Evolutionary conservation across 805 yeast species (phyloP), one percentile per base, ranked within the genome.

Genomic region (Starmerella powellii): DNA sequence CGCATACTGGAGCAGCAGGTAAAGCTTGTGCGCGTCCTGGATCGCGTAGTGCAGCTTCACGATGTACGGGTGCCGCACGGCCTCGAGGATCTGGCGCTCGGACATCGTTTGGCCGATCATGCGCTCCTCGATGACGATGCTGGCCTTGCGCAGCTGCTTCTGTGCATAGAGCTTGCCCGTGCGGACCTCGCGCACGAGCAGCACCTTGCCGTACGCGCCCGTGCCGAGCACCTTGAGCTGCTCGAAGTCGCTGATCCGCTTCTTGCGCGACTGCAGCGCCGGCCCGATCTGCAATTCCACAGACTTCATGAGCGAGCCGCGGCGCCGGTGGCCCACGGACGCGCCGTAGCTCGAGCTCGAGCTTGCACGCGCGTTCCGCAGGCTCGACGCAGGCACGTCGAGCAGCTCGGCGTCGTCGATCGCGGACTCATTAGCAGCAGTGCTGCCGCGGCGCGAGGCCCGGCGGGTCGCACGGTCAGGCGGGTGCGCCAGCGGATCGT

Each of bases 191-290:
- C 75, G 73, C 1, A 85, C 95, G 18, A 85, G 63, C 8, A 82
- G 63, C 2, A 85, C 95, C 56, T 82, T 84, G 3, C 95, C 95
- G 52, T 81, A 85, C 2, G 94, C 85, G 3, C 95, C 95, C 39
- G 77, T 72, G 0, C 95, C 95, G 5, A 85, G 64, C 0, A 84
- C 91, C 50, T 74, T 79, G 6, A 86, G 60, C 2, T 82, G 80
- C 51, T 72, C 76, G 54, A 86, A 85, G 56, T 85, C 94, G 3
- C 36, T 34, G 1, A 62, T 61, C 1, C 40, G 39, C 48, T 57
- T 56, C 47, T 55, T 56, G 17, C 52, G 49, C 18, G 49, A 39
- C 18, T 49, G 48, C 12, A 34, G 41, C n/a, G 60, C 57, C 34
- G n/a, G n/a, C n/a, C 65, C 69, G 37, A 74, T 62, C 4, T 63